Conservation (phyloP, 441 rosid species). For the Croton laevigatus region DNA sequence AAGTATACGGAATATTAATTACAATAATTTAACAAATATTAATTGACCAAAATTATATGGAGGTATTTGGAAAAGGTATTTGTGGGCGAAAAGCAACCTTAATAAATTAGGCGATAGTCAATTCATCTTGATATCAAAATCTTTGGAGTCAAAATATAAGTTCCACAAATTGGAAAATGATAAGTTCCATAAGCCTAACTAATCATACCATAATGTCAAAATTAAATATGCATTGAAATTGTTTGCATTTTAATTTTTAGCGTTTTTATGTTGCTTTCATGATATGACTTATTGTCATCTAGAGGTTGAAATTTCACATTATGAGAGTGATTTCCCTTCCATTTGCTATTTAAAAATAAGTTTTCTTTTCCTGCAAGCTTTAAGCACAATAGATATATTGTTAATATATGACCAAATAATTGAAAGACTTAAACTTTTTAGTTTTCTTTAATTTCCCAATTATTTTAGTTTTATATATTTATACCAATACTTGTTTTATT, state of each 20-base stretch:
- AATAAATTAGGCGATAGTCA: slow-evolving; percentile 1
- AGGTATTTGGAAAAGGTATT: neutral
- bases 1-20: neutral
- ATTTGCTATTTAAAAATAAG: no score
- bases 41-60: neutral
- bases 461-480: no score
- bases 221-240: neutral
- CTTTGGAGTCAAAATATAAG: slow-evolving; percentile 1
- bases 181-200: neutral
- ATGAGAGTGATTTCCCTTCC: no score
- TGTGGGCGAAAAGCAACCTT: slow-evolving; percentile 1
- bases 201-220: slow-evolving; percentile 8
- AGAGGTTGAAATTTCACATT: neutral
- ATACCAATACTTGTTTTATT: no score
- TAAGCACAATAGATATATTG: no score
- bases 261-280: neutral
- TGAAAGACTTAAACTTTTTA: no score
- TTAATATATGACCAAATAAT: no score
- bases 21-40: neutral
- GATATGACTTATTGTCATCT: neutral
- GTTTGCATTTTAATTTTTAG: no score
- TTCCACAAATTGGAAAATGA: neutral
- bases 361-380: no score
- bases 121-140: neutral
- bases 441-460: no score